Percentiles rank a stretch among this genome's conserved stretches.
Conservation (phyloP, 768 basidiomycete species). For the Naganishia kalamii region DNA sequence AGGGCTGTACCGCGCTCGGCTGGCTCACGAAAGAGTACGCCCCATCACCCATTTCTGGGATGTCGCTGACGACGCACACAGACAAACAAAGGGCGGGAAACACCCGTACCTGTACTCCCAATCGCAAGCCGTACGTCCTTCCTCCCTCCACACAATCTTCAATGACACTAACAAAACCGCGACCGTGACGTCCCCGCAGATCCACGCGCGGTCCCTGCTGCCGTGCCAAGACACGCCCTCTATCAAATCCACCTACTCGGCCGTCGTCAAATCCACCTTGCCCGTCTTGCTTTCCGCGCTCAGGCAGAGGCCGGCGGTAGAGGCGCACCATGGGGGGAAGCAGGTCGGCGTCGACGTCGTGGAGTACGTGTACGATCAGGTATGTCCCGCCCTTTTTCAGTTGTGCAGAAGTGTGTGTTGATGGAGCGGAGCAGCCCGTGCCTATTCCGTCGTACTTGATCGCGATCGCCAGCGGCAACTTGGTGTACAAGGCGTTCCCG, state of each 20-base stretch:
- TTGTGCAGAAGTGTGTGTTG: slow-evolving; percentile 17
- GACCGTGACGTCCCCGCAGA: slow-evolving; percentile 40
- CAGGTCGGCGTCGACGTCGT: slow-evolving; percentile 66
- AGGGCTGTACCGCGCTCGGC: slow-evolving; percentile 68
- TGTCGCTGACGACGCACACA: slow-evolving; percentile 32
- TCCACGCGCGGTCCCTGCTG: slow-evolving; percentile 70
- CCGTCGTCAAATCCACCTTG: slow-evolving; percentile 66
- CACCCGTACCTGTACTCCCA: slow-evolving; percentile 88
- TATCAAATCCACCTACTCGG: slow-evolving; percentile 86
- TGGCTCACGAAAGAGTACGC: slow-evolving; percentile 75
- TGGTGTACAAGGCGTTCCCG: slow-evolving; percentile 62
- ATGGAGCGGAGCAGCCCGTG: slow-evolving; percentile 55
- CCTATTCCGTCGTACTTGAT: slow-evolving; percentile 88
- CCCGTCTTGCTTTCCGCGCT: slow-evolving; percentile 81
- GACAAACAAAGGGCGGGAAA: slow-evolving; percentile 76
- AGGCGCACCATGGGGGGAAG: slow-evolving; percentile 68
- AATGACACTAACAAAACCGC: background rate
- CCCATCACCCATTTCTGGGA: background rate
- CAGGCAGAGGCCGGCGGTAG: slow-evolving; percentile 66
- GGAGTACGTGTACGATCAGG: slow-evolving; percentile 72
- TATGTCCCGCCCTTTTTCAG: slow-evolving; percentile 40
- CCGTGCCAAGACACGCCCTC: slow-evolving; percentile 86
- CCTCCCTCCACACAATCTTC: background rate
- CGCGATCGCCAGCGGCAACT: slow-evolving; percentile 79
- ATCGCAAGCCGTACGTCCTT: slow-evolving; percentile 59